Conservation (phyloP, 2,329 filamentous ascomycete species). For the Massarina eburnea region DNA sequence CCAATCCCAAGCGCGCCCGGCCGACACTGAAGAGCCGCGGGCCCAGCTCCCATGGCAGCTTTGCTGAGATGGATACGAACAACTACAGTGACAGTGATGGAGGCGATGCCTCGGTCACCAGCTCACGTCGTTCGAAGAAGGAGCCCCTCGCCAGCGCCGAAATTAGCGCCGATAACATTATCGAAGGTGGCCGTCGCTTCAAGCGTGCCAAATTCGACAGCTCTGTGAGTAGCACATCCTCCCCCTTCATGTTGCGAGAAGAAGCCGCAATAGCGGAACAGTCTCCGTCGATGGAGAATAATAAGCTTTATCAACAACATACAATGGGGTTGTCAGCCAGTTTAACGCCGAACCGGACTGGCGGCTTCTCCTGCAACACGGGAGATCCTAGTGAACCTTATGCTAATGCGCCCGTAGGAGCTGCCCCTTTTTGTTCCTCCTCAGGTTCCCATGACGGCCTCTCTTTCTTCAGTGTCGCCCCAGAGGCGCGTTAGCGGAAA, state of each 20-base stretch:
- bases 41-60: constrained; percentile 59
- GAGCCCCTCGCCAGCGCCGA: constrained; percentile 92
- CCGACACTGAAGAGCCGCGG: constrained; percentile 68
- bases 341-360: too few relatives aligned
- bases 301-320: too few relatives aligned
- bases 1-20: constrained; percentile 59
- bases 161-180: constrained; percentile 97
- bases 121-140: constrained; percentile 72
- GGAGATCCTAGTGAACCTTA: too few relatives aligned
- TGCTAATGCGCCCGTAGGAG: too few relatives aligned
- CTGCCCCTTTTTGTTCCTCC: constrained; percentile 89
- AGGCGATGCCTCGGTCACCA: constrained; percentile 70
- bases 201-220: constrained; percentile 95
- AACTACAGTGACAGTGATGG: constrained; percentile 88
- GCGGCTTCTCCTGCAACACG: too few relatives aligned
- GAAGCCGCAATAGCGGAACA: too few relatives aligned
- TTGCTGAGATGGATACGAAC: constrained; percentile 68
- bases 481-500: constrained; percentile 76
- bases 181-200: constrained; percentile 83
- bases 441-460: constrained; percentile 79
- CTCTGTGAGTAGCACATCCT: constrained; percentile 77
- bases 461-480: constrained; percentile 95
- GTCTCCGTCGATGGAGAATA: too few relatives aligned
- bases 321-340: too few relatives aligned
- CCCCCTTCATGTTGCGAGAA: too few relatives aligned